phyloP scores from a whole-genome alignment of 1,284 basidiomycete genomes.

The Porogramme epimiltina region DNA sequence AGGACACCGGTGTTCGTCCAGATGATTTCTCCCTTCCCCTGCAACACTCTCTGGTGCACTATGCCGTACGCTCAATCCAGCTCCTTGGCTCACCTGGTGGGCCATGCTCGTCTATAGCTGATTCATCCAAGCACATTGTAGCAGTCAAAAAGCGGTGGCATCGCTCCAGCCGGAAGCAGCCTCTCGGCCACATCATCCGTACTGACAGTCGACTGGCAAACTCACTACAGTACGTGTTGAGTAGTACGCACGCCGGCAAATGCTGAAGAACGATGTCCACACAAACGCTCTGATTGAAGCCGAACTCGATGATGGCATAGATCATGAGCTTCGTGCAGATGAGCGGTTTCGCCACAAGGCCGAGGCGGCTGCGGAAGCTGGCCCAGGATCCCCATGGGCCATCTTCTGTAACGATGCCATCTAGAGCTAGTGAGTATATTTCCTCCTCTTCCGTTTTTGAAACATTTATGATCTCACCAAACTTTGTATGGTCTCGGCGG shows the following conservation, averaged over 20 bases:
- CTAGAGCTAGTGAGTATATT: too few species aligned
- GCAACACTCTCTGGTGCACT: slow-evolving; percentile 23
- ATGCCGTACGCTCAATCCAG: slow-evolving; percentile 10
- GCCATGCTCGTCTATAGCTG: slow-evolving; percentile 26
- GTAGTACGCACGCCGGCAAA: slow-evolving; percentile 8
- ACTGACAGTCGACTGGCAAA: slow-evolving; percentile 13
- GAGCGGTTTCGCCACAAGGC: too few species aligned
- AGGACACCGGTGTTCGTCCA: slow-evolving; percentile 4
- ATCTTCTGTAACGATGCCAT: too few species aligned
- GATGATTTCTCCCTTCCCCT: slow-evolving; percentile 18
- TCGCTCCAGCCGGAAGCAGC: slow-evolving; percentile 10
- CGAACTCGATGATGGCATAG: neutral
- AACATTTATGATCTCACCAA: too few species aligned
- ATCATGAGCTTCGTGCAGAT: too few species aligned
- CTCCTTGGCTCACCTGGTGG: slow-evolving; percentile 25
- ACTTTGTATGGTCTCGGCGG: too few species aligned
- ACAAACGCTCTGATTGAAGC: neutral
- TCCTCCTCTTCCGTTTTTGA: too few species aligned
- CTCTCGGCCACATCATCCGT: slow-evolving; percentile 20
- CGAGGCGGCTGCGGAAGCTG: too few species aligned
- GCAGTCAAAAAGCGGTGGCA: slow-evolving; percentile 28
- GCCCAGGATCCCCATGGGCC: too few species aligned
- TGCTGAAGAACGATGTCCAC: slow-evolving; percentile 13
- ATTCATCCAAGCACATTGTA: slow-evolving; percentile 23
- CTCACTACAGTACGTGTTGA: slow-evolving; percentile 13